Base-by-base conservation (phyloP, 2,329 filamentous ascomycete species). In the Coniochaeta hoffmannii region DNA sequence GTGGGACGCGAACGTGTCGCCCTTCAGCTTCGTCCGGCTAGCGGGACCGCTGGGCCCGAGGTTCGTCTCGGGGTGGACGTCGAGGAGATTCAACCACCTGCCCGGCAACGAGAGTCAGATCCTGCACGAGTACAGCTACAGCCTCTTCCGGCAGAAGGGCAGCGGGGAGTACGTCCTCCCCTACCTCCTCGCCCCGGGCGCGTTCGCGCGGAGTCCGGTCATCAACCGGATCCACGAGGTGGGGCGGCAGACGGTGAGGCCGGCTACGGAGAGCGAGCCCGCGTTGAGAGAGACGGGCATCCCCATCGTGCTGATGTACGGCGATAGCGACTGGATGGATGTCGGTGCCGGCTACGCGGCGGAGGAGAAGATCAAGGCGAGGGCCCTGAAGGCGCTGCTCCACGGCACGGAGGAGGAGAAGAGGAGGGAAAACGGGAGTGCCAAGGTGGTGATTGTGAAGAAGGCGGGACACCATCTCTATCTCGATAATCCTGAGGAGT, bases 321-420 rank as follows among this genome's bases (percentile, higher is more conserved):
- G 94, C 60, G 92, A 97, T 64, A 86, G 94, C 66, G 94, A 99
- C 75, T 99, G 94, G 94, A 99, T 99, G 94, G 94, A 99, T 62
- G 86, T 94, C 9, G 84, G 85, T 0, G 94, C 92, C 28, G 94
- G 94, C 0, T 83, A 86, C 50, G 90, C 88, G 0, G 86, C 92
- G 0, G 83, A 88, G 65, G 83, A 92, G 71, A 91, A 88, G 69
- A 80, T 97, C 12, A 86, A 89, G 58, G 78, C 86, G 56, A 84
- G 87, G 59, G 82, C 81, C 60, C 71, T 73, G 26, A 80, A 81
- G 52, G 76, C 80, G 0, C 72, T 96, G 3, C 71, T 78, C 12
- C 70, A 79, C 22, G 88, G 81, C 22, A 86, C 80, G 0, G 75
- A 79, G 1, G 87, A 90, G 56, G 88, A 95, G 69, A 82, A 78